A percentile compares a stretch with the other conserved stretches of the same genome.
Conservation (phyloP, 2,329 filamentous ascomycete species). For the Mycosphaerella arachidis region DNA sequence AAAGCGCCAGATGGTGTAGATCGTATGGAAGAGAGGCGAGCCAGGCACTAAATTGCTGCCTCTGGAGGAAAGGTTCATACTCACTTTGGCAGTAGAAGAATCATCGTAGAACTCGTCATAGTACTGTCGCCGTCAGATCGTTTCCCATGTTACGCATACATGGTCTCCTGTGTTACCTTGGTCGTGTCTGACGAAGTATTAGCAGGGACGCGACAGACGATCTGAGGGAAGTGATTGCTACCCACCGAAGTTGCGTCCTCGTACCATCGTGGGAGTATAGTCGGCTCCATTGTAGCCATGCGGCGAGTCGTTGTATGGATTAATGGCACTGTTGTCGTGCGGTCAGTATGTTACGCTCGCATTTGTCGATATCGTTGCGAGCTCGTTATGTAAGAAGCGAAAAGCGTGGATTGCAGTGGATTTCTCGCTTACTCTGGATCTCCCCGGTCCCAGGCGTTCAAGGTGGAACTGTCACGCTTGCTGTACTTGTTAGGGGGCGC, state of each 20-base stretch:
- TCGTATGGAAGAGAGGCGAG: neutral
- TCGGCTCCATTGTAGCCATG: conserved; percentile 11
- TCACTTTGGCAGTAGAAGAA: conserved; percentile 25
- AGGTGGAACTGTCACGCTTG: conserved; percentile 23
- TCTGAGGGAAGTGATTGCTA: neutral
- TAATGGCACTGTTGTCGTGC: conserved; percentile 5
- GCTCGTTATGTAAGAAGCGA: neutral
- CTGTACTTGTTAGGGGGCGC: conserved; percentile 30
- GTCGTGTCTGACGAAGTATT: neutral
- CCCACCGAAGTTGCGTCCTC: conserved; percentile 23
- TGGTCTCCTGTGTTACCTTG: conserved; percentile 11
- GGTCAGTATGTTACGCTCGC: neutral
- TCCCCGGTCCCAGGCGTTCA: conserved; percentile 18
- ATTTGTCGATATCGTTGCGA: conserved; percentile 2
- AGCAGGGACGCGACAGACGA: too few species aligned
- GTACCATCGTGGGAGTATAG: conserved; percentile 21
- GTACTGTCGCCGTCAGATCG: conserved; percentile 12
- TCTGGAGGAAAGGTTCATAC: conserved; percentile 3
- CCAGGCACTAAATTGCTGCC: neutral
- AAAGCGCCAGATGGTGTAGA: neutral
- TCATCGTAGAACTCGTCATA: conserved; percentile 33
- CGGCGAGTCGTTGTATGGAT: conserved; percentile 16
- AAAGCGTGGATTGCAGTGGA: neutral
- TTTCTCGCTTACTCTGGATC: conserved; percentile 21
- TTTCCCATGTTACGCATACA: neutral